A percentile compares a stretch with the other conserved stretches of the same genome.
phyloP scores from a whole-genome alignment of 495 filamentous ascomycete species.

The Friedmanniomyces simplex region DNA sequence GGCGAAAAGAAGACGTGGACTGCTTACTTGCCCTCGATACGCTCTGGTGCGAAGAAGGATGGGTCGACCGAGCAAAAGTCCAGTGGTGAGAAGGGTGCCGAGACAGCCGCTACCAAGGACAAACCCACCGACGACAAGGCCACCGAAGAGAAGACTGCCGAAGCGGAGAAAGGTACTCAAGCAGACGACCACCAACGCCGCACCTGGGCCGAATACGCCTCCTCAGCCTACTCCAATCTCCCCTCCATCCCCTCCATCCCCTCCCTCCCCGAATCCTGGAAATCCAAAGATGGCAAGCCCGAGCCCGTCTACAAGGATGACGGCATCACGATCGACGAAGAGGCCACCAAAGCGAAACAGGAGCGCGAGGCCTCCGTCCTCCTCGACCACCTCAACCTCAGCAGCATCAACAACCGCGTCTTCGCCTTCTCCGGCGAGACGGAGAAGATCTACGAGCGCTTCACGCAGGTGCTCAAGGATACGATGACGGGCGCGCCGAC shows the following conservation, averaged over 20 bases:
- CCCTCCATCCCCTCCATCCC: constrained; percentile 13
- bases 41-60: constrained; percentile 2
- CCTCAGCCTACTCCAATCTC: constrained; percentile 6
- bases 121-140: background rate
- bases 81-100: background rate
- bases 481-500: constrained; percentile 86
- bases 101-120: background rate
- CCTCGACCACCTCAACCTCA: constrained; percentile 69
- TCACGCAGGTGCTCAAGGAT: constrained; percentile 82
- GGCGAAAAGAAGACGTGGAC: constrained; percentile 19
- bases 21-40: constrained; percentile 11
- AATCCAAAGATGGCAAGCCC: constrained; percentile 27
- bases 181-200: background rate
- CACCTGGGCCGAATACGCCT: constrained; percentile 18
- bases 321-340: constrained; percentile 26
- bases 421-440: constrained; percentile 76
- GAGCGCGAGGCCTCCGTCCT: constrained; percentile 63
- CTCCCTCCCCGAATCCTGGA: constrained; percentile 3
- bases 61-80: background rate
- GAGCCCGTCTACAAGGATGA: constrained; percentile 29
- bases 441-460: constrained; percentile 65
- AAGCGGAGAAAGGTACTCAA: background rate
- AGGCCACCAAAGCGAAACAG: constrained; percentile 47
- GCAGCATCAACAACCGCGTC: constrained; percentile 65
- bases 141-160: background rate